Conservation (phyloP, 257 asterid species). For the Mitragyna speciosa region DNA sequence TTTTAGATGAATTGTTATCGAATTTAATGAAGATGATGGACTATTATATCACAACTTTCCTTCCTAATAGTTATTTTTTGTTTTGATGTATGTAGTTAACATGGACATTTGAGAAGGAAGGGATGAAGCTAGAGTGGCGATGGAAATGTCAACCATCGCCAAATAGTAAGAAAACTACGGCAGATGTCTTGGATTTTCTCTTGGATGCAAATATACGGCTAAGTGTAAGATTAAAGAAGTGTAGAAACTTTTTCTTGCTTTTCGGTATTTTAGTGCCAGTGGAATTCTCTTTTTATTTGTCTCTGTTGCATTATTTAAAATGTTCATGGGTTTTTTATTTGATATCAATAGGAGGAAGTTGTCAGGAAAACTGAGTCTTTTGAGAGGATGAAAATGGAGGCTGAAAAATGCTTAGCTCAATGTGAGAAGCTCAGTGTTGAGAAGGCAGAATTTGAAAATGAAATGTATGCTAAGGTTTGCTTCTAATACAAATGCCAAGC, state of each 20-base stretch:
- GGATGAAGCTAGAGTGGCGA: conserved; percentile 92
- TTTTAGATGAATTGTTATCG: no score
- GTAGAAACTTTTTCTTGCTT: not conserved
- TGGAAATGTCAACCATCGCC: conserved; percentile 83
- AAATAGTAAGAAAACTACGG: conserved; percentile 58
- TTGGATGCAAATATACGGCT: conserved; percentile 88
- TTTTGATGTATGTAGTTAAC: conserved; percentile 54
- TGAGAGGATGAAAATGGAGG: conserved; percentile 63
- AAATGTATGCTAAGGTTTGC: conserved; percentile 71
- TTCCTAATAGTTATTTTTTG: not conserved
- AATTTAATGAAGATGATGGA: no score
- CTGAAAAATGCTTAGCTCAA: conserved; percentile 79
- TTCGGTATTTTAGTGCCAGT: not conserved
- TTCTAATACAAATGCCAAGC: not conserved
- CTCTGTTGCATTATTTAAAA: not conserved
- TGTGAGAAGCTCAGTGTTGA: conserved; percentile 71
- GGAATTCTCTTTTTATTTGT: not conserved
- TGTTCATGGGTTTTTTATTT: conserved; percentile 8
- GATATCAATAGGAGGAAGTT: conserved; percentile 72
- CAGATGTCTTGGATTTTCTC: conserved; percentile 77
- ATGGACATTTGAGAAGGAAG: conserved; percentile 91
- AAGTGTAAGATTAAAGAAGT: conserved; percentile 57
- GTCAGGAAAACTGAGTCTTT: conserved; percentile 63
- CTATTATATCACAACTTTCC: no score
- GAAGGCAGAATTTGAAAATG: conserved; percentile 71